These are phyloP conservation scores for Scalesia atractyloides DNA, from an alignment of 129 eudicot species.

Conservation along the genomic window DNA sequence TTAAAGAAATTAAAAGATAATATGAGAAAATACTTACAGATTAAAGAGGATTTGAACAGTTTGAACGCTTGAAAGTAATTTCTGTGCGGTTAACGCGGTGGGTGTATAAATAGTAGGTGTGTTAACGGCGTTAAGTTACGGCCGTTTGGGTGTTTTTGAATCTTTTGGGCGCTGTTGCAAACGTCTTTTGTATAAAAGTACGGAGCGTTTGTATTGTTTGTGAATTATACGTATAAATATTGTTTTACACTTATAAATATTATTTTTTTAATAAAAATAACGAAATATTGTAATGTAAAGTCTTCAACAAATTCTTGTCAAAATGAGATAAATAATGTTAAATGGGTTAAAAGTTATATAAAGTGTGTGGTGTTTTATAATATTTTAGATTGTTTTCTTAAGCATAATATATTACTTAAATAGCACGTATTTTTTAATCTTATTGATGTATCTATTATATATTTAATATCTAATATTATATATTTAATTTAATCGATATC, in stretches of 20 bases:
- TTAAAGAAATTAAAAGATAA: not conserved
- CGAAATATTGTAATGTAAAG: not conserved
- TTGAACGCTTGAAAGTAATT: slow-evolving; percentile 11
- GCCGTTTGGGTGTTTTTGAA: slow-evolving; percentile 40
- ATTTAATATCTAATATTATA: no score
- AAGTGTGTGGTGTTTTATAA: no score
- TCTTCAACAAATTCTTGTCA: no score
- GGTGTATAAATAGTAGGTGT: slow-evolving; percentile 25
- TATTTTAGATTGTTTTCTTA: no score
- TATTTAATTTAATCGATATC: no score
- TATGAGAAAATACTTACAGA: slow-evolving; percentile 35
- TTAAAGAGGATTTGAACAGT: slow-evolving; percentile 23
- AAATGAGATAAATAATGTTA: no score
- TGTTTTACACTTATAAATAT: not conserved
- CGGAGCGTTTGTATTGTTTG: not conserved
- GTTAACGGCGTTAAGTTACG: slow-evolving; percentile 34
- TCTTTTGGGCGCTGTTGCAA: slow-evolving; percentile 37
- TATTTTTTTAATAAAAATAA: no score
- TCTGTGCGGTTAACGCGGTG: slow-evolving; percentile 11
- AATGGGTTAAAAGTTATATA: no score
- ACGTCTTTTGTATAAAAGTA: not conserved
- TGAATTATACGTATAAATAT: not conserved
- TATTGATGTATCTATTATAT: no score
- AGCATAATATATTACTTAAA: no score
- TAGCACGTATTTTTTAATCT: no score